phyloP scores from a whole-genome alignment of 768 basidiomycete genomes.

The Hemileccinum rubropunctum region DNA sequence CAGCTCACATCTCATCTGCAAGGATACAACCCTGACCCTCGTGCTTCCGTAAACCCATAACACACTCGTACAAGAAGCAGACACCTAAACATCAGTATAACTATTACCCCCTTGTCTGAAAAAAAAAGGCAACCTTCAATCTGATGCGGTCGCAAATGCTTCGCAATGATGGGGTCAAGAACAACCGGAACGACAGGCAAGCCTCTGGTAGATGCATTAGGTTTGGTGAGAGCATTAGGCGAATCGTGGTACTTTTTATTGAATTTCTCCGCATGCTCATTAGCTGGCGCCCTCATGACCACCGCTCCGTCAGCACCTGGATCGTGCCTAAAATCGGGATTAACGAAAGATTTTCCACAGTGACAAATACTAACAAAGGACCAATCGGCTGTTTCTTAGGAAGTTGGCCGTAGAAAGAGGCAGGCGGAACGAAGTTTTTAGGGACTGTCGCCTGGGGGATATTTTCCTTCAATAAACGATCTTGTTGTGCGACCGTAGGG shows the following conservation, averaged over 20 bases:
- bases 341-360: neutral
- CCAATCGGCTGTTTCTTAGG: constrained; percentile 28
- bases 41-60: constrained; percentile 90
- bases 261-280: constrained; percentile 60
- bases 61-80: constrained; percentile 91
- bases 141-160: constrained; percentile 84
- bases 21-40: constrained; percentile 94
- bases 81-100: constrained; percentile 46
- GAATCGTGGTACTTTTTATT: constrained; percentile 60
- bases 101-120: neutral
- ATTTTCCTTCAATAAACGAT: constrained; percentile 18
- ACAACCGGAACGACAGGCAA: constrained; percentile 76
- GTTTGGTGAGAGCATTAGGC: neutral
- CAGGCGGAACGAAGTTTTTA: constrained; percentile 46
- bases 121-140: constrained; percentile 61
- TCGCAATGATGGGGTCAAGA: constrained; percentile 79
- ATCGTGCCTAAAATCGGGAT: constrained; percentile 55
- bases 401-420: constrained; percentile 59
- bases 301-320: constrained; percentile 74
- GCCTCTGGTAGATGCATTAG: constrained; percentile 41
- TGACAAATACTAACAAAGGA: constrained; percentile 17
- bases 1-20: constrained; percentile 87
- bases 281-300: constrained; percentile 78
- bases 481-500: constrained; percentile 6
- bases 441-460: constrained; percentile 9